Evolutionary conservation across 371 early-diverging fungal genomes (phyloP).

Genomic region (Rhizopus sp.): DNA sequence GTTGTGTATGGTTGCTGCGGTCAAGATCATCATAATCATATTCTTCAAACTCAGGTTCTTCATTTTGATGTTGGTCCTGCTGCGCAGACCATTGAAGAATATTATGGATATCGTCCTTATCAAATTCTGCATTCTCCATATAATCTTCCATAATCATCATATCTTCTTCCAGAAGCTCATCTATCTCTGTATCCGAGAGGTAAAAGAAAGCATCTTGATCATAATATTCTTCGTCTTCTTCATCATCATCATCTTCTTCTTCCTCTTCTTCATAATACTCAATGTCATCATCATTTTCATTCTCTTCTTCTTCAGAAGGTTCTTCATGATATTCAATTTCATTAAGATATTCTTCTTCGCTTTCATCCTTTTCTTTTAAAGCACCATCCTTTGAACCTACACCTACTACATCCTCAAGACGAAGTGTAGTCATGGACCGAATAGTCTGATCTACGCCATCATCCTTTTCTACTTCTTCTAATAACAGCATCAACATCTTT

Average conservation of each 20-base stretch:
- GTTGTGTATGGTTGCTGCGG: not conserved
- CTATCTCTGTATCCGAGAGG: conserved; percentile 17
- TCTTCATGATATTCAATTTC: no score
- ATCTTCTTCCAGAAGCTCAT: conserved; percentile 32
- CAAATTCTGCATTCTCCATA: conserved; percentile 34
- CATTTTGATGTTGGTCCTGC: conserved; percentile 11
- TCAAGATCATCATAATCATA: conserved; percentile 18
- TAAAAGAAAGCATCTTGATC: not conserved
- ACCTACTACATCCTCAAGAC: no score
- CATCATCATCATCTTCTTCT: conserved; percentile 6
- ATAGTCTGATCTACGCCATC: no score
- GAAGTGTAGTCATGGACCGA: no score
- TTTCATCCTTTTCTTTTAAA: no score
- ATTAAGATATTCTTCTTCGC: no score
- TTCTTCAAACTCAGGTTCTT: conserved; percentile 5
- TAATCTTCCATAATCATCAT: conserved; percentile 42
- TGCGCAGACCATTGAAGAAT: conserved; percentile 15
- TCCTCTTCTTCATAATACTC: conserved; percentile 6
- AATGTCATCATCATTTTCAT: not conserved
- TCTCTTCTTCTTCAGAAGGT: not conserved
- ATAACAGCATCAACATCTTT: no score
- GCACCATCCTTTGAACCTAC: no score
- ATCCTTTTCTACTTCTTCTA: no score
- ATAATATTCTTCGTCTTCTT: not conserved
- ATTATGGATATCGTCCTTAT: conserved; percentile 20